Base-by-base conservation (phyloP, 805 yeast genomes). In the Danielia reshetovae region DNA sequence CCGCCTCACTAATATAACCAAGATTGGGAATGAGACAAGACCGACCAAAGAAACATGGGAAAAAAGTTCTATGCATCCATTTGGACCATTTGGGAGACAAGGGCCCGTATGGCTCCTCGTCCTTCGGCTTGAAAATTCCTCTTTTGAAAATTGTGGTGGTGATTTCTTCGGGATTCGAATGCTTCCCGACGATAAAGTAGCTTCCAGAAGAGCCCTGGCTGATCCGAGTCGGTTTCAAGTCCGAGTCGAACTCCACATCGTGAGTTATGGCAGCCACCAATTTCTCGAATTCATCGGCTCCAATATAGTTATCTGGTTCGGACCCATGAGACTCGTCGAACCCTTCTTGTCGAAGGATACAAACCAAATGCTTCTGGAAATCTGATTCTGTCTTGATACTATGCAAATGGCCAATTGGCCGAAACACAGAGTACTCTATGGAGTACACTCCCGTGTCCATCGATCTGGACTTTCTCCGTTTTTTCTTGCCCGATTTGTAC, bases 31-130 rank as follows among this genome's bases (percentile, higher is more conserved):
- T 79, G 32, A 82, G 57, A 52, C 88, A 81, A 21, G 81, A 72
- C 34, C 89, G 55, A 4, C 89, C 88, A 57, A 82, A 82, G 51
- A 80, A 81, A 46, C 87, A 82, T 2, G 89, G 89, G 37, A 82
- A 82, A 41, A 82, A 68, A 18, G 81, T 82, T 45, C 88, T 55
- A 51, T 82, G 88, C 3, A 80, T 52, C 88, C 89, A 82, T 56
- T 82, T 82, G 2, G 84, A 74, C 87, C 88, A 79, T 52, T 82
- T 82, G 1, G 89, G 88, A 4, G 84, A 76, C 34, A 82, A 50
- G 1, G 87, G 85, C 0, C 88, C 89, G 50, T 82, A 82, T 0
- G 88, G 89, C 46, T 82, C 88, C 54, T 82, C 89, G 54, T 81
- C 87, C 50, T 80, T 81, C 4, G 89, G 89, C 52, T 82, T 82